Base-by-base conservation (phyloP, 2,329 filamentous ascomycete genomes). In the Sclerotinia subarctica region DNA sequence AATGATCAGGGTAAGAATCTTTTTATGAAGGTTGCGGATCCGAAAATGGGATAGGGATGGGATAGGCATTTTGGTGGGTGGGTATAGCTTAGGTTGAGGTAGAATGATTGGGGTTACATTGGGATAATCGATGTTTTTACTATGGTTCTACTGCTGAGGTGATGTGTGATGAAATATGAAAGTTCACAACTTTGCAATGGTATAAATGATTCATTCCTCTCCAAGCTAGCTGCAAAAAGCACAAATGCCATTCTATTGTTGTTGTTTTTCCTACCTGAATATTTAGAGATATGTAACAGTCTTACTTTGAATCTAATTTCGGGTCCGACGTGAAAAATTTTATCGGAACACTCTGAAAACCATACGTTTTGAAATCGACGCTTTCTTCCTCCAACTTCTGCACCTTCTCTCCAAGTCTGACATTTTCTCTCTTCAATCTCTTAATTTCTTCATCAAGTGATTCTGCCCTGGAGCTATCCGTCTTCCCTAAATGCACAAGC, bases 1-100 rank as follows among this genome's bases (percentile, higher is more conserved):
- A 60, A 67, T 21, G 56, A 52, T 6, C 29, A 51, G 46, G 59
- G 46, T 8, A 52, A 63, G 17, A 63, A 63, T 26, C 59, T 63
- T 10, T 63, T 63, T 32, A 51, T 35, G 15, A 63, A 63, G 46
- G 35, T 49, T 38, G 10, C n/a, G 15, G n/a, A 32, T 38, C 17
- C n/a, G 7, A 47, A 42, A 5, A 21, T 38, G 10, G 32, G 10
- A 19, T 63, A 63, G 44, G 1, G 19, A 6, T 35, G 8, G 35
- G 35, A 35, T 10, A 8, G 35, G 35, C 4, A 32, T 32, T 6
- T 1, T 19, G 1, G 2, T 42, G 35, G 35, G 7, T 0, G 7
- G 10, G 21, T 4, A 6, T 21, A 15, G 0, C 17, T 5, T 26
- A 2, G 1, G 1, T 26, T 8, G 21, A 26, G 29, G 17, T 24